Conservation (phyloP, 2,329 filamentous ascomycete genomes). For the Ophidiomyces ophidiicola region DNA sequence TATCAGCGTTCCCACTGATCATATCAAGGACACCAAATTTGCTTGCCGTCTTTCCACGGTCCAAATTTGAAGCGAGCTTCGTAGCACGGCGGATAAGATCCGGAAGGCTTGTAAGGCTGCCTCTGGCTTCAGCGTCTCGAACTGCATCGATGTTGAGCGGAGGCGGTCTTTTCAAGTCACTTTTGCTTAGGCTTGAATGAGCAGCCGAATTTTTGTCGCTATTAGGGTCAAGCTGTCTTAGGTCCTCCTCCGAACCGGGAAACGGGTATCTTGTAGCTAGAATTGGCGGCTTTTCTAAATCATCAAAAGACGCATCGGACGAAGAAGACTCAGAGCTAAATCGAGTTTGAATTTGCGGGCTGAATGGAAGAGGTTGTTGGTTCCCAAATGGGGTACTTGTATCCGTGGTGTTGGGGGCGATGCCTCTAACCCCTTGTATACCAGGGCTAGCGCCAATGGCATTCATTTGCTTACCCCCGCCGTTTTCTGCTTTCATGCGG, state of each 20-base stretch:
- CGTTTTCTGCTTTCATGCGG: not conserved
- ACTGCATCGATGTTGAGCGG: slow-evolving; percentile 72
- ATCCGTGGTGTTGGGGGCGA: not conserved
- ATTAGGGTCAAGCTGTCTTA: slow-evolving; percentile 18
- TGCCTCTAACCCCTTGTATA: slow-evolving; percentile 4
- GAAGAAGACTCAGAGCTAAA: slow-evolving; percentile 17
- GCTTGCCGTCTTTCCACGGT: slow-evolving; percentile 61
- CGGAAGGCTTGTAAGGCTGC: slow-evolving; percentile 80
- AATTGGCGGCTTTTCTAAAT: slow-evolving; percentile 27
- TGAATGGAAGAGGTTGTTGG: not conserved
- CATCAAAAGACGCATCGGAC: slow-evolving; percentile 20
- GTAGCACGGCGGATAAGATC: slow-evolving; percentile 86
- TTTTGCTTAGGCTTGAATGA: slow-evolving; percentile 29
- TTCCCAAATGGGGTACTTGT: not conserved
- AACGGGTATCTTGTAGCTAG: slow-evolving; percentile 15
- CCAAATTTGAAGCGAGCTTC: slow-evolving; percentile 71
- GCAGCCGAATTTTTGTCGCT: slow-evolving; percentile 17
- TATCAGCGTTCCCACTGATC: slow-evolving; percentile 25
- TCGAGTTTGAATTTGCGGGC: slow-evolving; percentile 2
- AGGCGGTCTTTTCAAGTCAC: slow-evolving; percentile 45
- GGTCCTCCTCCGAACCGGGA: slow-evolving; percentile 10
- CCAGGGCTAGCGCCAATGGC: not conserved
- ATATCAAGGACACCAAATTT: slow-evolving; percentile 42
- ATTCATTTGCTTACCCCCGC: not conserved
- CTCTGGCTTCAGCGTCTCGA: slow-evolving; percentile 65